Evolutionary conservation across 768 basidiomycete genomes (phyloP).

Genomic region (Podaxis rugospora): DNA sequence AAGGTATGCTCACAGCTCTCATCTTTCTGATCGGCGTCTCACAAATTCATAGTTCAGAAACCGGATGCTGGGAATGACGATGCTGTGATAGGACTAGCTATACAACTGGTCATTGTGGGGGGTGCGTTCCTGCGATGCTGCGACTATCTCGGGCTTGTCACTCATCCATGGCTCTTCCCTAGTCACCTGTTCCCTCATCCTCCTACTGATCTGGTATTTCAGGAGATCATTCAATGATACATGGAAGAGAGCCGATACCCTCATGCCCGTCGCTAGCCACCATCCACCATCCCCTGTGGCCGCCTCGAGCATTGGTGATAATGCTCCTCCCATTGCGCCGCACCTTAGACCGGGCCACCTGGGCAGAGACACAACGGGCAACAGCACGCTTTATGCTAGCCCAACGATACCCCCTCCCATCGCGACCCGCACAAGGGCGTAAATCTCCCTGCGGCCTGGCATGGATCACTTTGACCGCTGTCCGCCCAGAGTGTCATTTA

Average conservation of each 20-base stretch:
- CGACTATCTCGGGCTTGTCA: background rate
- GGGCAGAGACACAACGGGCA: no score
- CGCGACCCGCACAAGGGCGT: background rate
- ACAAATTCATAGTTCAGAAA: background rate
- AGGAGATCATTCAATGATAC: background rate
- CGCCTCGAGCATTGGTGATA: background rate
- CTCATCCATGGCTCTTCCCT: background rate
- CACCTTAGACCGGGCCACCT: background rate
- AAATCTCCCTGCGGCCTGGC: background rate
- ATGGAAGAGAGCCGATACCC: background rate
- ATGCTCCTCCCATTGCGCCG: background rate
- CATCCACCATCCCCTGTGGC: background rate
- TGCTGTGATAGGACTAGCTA: background rate
- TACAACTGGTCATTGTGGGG: background rate
- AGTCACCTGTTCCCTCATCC: background rate
- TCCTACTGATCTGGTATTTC: background rate
- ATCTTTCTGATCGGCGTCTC: background rate
- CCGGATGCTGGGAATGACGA: background rate
- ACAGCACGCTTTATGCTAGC: no score
- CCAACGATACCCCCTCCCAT: background rate
- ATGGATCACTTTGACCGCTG: background rate
- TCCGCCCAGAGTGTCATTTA: no score
- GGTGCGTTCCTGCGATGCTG: background rate
- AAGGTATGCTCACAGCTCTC: background rate
- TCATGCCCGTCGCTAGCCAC: background rate